Evolutionary conservation across 2,329 filamentous ascomycete species (phyloP).

Genomic region (Ophiostoma triangulosporum): DNA sequence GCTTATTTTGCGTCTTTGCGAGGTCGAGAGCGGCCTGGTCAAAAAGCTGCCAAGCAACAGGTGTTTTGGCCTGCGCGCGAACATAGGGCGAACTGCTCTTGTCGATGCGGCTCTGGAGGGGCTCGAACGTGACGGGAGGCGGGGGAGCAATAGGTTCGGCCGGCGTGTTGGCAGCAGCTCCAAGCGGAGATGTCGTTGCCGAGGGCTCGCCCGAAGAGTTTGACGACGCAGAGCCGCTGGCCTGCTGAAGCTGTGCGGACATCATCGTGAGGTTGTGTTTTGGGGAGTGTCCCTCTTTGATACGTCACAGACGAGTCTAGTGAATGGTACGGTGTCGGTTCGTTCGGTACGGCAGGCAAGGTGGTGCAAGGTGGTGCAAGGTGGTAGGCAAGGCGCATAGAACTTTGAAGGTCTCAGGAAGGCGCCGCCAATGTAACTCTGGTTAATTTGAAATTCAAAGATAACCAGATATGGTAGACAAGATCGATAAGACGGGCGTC

Average conservation of each 20-base stretch:
- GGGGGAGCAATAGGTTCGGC: neutral
- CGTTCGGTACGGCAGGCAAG: neutral
- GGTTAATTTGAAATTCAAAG: neutral
- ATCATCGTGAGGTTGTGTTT: slow-evolving; percentile 12
- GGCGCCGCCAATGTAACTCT: neutral
- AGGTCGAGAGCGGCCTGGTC: slow-evolving; percentile 61
- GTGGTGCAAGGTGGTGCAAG: too few relatives aligned
- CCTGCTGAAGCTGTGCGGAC: slow-evolving; percentile 16
- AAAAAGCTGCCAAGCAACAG: slow-evolving; percentile 86
- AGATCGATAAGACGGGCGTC: neutral
- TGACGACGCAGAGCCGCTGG: slow-evolving; percentile 12
- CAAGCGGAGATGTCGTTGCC: slow-evolving; percentile 5
- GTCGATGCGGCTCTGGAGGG: slow-evolving; percentile 24
- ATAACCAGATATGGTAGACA: neutral
- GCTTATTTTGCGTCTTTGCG: slow-evolving; percentile 68
- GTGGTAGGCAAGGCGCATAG: neutral
- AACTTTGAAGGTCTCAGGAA: neutral
- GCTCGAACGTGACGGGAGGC: slow-evolving; percentile 8
- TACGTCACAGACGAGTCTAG: neutral
- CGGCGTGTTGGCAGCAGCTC: neutral
- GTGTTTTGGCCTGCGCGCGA: slow-evolving; percentile 62
- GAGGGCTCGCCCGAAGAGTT: slow-evolving; percentile 1
- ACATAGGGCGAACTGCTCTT: slow-evolving; percentile 42
- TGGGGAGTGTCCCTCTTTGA: neutral
- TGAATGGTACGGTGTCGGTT: neutral